Percentiles rank a stretch among this genome's conserved stretches.
Evolutionary conservation across 495 filamentous ascomycete species (phyloP).

Genomic region (Monascus purpureus): DNA sequence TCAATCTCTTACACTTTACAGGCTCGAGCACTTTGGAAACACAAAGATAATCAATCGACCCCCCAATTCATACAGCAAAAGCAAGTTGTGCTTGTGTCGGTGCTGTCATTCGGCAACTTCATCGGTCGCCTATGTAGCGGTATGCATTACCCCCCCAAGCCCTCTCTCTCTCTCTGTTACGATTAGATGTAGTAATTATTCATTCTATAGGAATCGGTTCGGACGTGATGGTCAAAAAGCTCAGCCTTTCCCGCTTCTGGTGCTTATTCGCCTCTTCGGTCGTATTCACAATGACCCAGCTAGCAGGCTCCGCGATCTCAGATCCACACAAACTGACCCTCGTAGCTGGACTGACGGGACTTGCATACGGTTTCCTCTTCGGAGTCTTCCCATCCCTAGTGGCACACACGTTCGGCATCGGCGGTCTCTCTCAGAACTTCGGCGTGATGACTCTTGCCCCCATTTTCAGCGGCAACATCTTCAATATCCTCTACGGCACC

Average conservation of each 20-base stretch:
- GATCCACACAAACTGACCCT: constrained; percentile 67
- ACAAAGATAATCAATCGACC: constrained; percentile 61
- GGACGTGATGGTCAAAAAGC: constrained; percentile 69
- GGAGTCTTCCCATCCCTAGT: constrained; percentile 89
- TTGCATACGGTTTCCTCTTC: constrained; percentile 90
- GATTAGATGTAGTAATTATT: background rate
- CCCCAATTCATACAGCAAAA: constrained; percentile 64
- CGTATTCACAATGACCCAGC: constrained; percentile 70
- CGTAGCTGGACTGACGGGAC: constrained; percentile 69
- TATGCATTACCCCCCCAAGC: constrained; percentile 17
- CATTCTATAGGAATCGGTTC: constrained; percentile 59
- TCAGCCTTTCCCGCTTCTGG: constrained; percentile 76
- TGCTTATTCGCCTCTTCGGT: constrained; percentile 63
- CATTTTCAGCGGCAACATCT: constrained; percentile 73
- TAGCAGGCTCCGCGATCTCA: constrained; percentile 61
- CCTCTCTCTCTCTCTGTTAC: background rate
- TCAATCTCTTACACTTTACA: constrained; percentile 10
- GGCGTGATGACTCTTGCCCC: constrained; percentile 84
- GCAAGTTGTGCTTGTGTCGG: constrained; percentile 87
- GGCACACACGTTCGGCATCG: constrained; percentile 80
- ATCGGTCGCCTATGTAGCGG: constrained; percentile 63
- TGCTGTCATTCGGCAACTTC: constrained; percentile 78
- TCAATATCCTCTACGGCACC: constrained; percentile 70
- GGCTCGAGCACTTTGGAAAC: constrained; percentile 61
- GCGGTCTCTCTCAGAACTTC: constrained; percentile 86